Evolutionary conservation across 345 rosid genomes (phyloP).

Genomic region (Cardamine occulta): DNA sequence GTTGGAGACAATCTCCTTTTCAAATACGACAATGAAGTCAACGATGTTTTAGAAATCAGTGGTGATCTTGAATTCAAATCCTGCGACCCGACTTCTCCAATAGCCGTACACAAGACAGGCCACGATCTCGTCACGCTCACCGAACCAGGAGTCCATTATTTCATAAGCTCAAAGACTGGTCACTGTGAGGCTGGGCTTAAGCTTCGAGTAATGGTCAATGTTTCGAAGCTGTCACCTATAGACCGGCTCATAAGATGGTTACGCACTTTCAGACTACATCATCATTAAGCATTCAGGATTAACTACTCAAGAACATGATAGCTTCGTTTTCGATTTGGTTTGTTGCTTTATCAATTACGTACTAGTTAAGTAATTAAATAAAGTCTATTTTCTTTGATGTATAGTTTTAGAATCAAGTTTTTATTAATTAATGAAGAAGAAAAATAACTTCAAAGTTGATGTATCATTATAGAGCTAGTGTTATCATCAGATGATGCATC

Average conservation of each 20-base stretch:
- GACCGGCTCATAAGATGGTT: neutral
- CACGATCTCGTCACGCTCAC: neutral
- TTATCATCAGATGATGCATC: too few species aligned
- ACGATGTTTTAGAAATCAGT: neutral
- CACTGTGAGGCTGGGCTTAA: too few species aligned
- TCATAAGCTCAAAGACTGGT: neutral
- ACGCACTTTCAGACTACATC: neutral
- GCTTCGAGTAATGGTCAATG: neutral
- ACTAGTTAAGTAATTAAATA: neutral
- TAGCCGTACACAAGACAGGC: neutral
- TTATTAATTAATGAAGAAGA: too few species aligned
- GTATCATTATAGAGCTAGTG: too few species aligned
- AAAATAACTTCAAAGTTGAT: too few species aligned
- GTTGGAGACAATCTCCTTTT: constrained; percentile 1
- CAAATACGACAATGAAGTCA: neutral
- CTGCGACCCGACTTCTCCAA: neutral
- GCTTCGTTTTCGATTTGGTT: neutral
- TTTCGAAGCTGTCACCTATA: neutral
- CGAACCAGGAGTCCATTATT: neutral
- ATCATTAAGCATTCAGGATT: neutral
- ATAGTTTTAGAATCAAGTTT: too few species aligned
- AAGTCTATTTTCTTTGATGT: neutral
- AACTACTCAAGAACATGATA: neutral
- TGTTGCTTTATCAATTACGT: neutral
- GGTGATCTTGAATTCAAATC: neutral